Conservation (phyloP, 2,329 filamentous ascomycete genomes). For the Malbranchea zuffiana region DNA sequence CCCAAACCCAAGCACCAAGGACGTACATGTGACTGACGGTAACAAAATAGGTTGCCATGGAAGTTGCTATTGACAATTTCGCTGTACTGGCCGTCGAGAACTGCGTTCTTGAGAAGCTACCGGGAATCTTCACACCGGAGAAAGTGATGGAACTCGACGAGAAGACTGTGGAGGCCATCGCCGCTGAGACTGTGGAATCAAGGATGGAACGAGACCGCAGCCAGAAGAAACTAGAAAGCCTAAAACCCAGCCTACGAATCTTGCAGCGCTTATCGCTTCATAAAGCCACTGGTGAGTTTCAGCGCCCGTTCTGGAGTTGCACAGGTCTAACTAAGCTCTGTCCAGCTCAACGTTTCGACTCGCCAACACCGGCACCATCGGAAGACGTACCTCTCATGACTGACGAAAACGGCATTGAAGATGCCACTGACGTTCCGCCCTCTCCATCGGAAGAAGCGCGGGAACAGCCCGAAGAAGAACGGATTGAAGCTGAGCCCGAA, state of each 20-base stretch:
- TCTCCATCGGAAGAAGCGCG: too few species aligned
- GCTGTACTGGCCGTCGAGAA: conserved; percentile 29
- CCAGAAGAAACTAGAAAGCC: conserved; percentile 1
- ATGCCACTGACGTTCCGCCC: too few species aligned
- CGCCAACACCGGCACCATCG: too few species aligned
- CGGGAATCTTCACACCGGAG: conserved; percentile 10
- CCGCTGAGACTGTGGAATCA: conserved; percentile 9
- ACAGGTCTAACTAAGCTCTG: too few species aligned
- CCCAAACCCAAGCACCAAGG: neutral
- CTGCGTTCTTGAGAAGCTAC: conserved; percentile 10
- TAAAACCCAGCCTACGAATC: conserved; percentile 7
- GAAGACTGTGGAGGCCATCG: conserved; percentile 6
- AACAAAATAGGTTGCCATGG: conserved; percentile 30
- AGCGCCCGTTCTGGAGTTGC: too few species aligned
- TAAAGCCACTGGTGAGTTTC: neutral
- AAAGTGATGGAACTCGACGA: conserved; percentile 7
- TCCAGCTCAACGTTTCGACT: too few species aligned
- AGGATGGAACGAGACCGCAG: conserved; percentile 5
- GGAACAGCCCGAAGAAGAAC: too few species aligned
- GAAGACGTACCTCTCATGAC: too few species aligned
- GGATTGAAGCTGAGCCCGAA: too few species aligned
- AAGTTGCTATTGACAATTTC: conserved; percentile 33
- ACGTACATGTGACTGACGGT: conserved; percentile 1
- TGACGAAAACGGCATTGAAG: too few species aligned
- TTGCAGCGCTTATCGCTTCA: conserved; percentile 4